Evolutionary conservation across 2,329 filamentous ascomycete genomes (phyloP), one percentile per base, ranked within the genome.

Genomic region (Talaromyces piceae): DNA sequence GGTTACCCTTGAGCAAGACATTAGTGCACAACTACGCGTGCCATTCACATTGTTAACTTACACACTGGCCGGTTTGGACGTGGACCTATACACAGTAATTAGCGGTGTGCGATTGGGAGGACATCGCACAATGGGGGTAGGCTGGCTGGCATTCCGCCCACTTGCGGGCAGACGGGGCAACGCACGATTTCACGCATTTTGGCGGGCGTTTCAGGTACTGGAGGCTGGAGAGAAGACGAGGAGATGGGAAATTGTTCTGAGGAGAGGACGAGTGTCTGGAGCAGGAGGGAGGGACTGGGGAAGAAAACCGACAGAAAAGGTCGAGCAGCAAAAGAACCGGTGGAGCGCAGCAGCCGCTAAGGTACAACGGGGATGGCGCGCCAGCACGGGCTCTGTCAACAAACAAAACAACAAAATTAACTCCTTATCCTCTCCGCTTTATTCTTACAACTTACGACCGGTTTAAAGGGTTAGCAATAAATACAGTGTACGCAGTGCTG

Each of bases 21-120:
- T 51, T 33, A 25, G 20, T 16, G n/a, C 7, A 3, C 20, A 23
- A 26, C 25, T 9, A n/a, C 8, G n/a, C 33, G 33, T 18, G 33
- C 20, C 33, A 9, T 37, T 37, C 33, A 20, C n/a, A 37, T 18
- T 37, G 37, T 58, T 45, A 53, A 82, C 84, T 78, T 84, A 96
- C 91, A 81, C 93, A 97, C 85, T 98, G 93, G 77, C 93, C 93
- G 82, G 93, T 98, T 81, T 98, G 93, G 68, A 98, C 89, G 79
- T 98, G 93, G 78, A 97, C 91, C 91, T 97, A 71, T 80, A 59
- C 59, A 73, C 9, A 37, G 74, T 67, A 58, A 41, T 50, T 41
- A 43, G 37, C 47, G 56, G 57, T 64, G 58, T 68, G 68, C 62
- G 63, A 56, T 50, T 9, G 46, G n/a, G 3, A 50, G 45, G 27